A percentile compares a stretch with the other conserved stretches of the same genome.
Conservation (phyloP, 2,329 filamentous ascomycete species). For the Talaromyces atroroseus region DNA sequence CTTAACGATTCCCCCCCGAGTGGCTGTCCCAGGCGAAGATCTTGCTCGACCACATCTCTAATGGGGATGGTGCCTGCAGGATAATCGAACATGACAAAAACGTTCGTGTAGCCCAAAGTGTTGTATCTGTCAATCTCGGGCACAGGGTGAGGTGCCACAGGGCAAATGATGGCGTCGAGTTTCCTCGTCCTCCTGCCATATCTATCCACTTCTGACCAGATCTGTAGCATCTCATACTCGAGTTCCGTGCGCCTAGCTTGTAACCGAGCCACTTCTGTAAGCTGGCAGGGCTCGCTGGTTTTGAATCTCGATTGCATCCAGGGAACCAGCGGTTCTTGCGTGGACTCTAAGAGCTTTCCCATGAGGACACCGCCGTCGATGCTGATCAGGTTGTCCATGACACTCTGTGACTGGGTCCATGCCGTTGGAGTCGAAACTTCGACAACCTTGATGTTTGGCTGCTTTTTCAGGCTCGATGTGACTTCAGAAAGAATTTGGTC, state of each 20-base stretch:
- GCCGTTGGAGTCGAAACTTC: constrained; percentile 52
- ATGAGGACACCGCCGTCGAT: constrained; percentile 53
- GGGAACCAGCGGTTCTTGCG: constrained; percentile 53
- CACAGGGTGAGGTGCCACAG: constrained; percentile 59
- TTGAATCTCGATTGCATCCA: constrained; percentile 51
- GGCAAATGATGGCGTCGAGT: constrained; percentile 59
- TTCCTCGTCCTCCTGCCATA: constrained; percentile 17
- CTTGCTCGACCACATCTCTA: constrained; percentile 42
- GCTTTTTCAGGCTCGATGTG: constrained; percentile 24
- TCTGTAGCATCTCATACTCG: constrained; percentile 51
- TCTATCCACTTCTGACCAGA: constrained; percentile 45
- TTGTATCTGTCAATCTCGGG: constrained; percentile 59
- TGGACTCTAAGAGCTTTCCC: constrained; percentile 53
- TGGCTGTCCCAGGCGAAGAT: constrained; percentile 40
- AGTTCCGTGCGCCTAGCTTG: constrained; percentile 50
- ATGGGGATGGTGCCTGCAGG: constrained; percentile 55
- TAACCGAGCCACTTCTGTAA: constrained; percentile 44
- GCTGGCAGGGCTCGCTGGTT: constrained; percentile 45
- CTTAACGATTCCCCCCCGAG: constrained; percentile 39
- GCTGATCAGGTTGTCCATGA: constrained; percentile 55
- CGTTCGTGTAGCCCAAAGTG: constrained; percentile 56
- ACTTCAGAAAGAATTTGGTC: constrained; percentile 38
- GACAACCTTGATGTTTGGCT: constrained; percentile 48
- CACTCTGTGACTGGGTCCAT: constrained; percentile 51
- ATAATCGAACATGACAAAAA: constrained; percentile 59